Base-by-base conservation (phyloP, 495 filamentous ascomycete species). In the Cetradonia linearis region DNA sequence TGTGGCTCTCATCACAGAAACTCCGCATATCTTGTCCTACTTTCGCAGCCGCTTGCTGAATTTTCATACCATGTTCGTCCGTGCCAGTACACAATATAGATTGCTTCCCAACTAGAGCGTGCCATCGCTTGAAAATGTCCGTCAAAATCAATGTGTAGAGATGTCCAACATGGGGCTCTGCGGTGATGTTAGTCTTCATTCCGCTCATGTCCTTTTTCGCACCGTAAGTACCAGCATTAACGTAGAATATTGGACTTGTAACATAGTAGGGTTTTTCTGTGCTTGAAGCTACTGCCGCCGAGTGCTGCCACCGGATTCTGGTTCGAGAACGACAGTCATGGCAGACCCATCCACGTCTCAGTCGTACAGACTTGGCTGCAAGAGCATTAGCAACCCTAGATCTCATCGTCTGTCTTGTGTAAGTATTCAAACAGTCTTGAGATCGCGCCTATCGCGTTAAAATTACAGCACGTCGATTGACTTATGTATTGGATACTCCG, bases 241-340 rank as follows among this genome's bases (percentile, higher is more conserved):
- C 94, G 69, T 99, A 99, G 77, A 97, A 99, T 53, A 99, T 99
- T 8, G 93, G 93, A 8, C 89, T 91, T 4, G 93, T 97, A 66
- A 96, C 78, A 79, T 96, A 97, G 78, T 86, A 96, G 6, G 94
- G 91, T 76, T 98, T 97, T 64, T 78, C 74, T 44, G 68, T 56
- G 33, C 65, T 61, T 33, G 40, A 36, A 37, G 55, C 28, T 38
- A 46, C 20, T 11, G 20, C 20, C 42, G 31, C 16, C 14, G 50
- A 56, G 59, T 61, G 48, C 34, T 46, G 59, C 30, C 62, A 63
- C 16, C 59, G 62, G 34, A 59, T 25, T 8, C 47, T 36, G 11
- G 31, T 13, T 20, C 34, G 48, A 20, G 20, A 5, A 18, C 14
- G 55, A 49, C 58, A 64, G 58, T 30, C 34, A 23, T 30, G 54